Evolutionary conservation across 1,284 basidiomycete species (phyloP).

Genomic region (Anthracocystis panici-leucophaei): DNA sequence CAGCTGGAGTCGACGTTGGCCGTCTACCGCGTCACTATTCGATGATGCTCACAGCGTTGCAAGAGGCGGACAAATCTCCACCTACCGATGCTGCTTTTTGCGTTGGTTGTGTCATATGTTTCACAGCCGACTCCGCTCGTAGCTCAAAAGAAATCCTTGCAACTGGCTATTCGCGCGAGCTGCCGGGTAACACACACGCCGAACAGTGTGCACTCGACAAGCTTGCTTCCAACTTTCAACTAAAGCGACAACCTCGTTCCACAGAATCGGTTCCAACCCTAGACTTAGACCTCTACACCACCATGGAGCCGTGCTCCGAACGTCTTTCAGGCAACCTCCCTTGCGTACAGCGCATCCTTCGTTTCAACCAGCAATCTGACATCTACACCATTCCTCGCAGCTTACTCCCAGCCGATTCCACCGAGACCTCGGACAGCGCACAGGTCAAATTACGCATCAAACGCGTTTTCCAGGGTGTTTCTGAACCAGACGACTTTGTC

Average conservation of each 20-base stretch:
- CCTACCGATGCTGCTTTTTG: constrained; percentile 88
- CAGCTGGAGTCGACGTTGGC: constrained; percentile 10
- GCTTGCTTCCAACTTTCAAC: constrained; percentile 70
- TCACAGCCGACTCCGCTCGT: constrained; percentile 44
- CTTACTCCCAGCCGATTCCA: background rate
- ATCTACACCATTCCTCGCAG: constrained; percentile 15
- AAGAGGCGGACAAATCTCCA: constrained; percentile 79
- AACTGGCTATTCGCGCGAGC: constrained; percentile 90
- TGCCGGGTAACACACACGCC: constrained; percentile 93
- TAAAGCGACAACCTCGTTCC: background rate
- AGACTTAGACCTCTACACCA: constrained; percentile 85
- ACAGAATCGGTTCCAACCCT: constrained; percentile 22
- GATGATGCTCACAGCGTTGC: constrained; percentile 78
- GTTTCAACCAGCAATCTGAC: constrained; percentile 61
- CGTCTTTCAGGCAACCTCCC: constrained; percentile 87
- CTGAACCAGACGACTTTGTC: constrained; percentile 95
- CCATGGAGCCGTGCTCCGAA: constrained; percentile 94
- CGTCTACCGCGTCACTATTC: constrained; percentile 38
- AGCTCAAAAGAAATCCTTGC: constrained; percentile 73
- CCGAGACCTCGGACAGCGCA: background rate
- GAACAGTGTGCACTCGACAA: constrained; percentile 94
- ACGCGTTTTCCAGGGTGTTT: constrained; percentile 87
- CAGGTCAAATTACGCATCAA: constrained; percentile 72
- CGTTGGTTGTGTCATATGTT: constrained; percentile 87
- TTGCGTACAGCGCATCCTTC: constrained; percentile 87